Evolutionary conservation across 2,329 filamentous ascomycete species (phyloP).

Genomic region (Leptographium lundbergii): DNA sequence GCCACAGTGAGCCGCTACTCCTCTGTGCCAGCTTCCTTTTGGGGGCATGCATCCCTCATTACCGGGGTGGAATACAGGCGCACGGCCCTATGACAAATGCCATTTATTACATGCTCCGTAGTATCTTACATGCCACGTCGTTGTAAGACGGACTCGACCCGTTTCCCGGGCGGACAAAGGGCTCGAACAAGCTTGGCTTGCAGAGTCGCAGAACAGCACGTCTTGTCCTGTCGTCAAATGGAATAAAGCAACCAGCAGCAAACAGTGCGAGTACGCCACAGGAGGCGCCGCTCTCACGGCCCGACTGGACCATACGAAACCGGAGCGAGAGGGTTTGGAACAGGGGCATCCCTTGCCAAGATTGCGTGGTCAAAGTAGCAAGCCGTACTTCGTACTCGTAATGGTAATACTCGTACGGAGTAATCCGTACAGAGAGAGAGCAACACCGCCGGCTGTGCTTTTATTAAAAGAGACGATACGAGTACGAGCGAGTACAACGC

Average conservation of each 20-base stretch:
- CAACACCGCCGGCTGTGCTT: neutral
- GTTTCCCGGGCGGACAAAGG: too few species aligned
- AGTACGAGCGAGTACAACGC: neutral
- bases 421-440: too few species aligned
- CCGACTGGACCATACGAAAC: neutral
- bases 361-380: neutral
- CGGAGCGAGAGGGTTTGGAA: neutral
- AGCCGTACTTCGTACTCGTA: neutral
- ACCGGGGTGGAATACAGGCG: neutral
- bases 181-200: too few species aligned
- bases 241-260: neutral
- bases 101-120: neutral
- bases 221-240: too few species aligned
- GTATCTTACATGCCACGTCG: neutral
- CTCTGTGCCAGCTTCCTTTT: neutral
- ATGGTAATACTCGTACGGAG: too few species aligned
- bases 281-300: neutral
- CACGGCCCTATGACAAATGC: neutral
- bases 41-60: too few species aligned
- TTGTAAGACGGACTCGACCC: too few species aligned
- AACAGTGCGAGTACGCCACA: neutral
- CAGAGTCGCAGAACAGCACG: too few species aligned
- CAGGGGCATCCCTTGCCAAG: neutral
- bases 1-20: too few species aligned
- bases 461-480: neutral